Evolutionary conservation across 2,329 filamentous ascomycete species (phyloP).

Genomic region (Colletotrichum costaricense): DNA sequence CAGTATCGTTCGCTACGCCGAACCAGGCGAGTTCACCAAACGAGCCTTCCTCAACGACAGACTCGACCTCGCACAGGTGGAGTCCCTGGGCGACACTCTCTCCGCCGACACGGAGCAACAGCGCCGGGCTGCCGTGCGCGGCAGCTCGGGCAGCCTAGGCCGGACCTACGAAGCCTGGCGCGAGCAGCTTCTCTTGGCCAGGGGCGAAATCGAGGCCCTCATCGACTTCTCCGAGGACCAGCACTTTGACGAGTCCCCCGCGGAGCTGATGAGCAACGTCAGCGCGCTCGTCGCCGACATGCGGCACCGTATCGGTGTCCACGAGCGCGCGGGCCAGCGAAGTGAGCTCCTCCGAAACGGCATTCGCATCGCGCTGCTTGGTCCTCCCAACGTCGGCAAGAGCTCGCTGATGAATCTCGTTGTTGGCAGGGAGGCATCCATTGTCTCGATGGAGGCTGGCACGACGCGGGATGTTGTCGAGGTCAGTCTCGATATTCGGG

Average conservation of each 20-base stretch:
- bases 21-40: slow-evolving; percentile 94
- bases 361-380: slow-evolving; percentile 86
- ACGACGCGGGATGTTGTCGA: slow-evolving; percentile 96
- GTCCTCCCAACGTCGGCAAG: slow-evolving; percentile 94
- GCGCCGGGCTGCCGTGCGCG: slow-evolving; percentile 84
- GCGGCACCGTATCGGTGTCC: slow-evolving; percentile 70
- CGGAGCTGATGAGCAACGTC: slow-evolving; percentile 77
- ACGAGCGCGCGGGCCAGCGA: slow-evolving; percentile 81
- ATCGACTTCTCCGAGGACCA: slow-evolving; percentile 99
- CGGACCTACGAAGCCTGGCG: slow-evolving; percentile 88
- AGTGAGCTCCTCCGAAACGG: slow-evolving; percentile 88
- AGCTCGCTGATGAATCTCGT: slow-evolving; percentile 92
- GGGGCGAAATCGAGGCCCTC: slow-evolving; percentile 92
- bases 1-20: slow-evolving; percentile 80
- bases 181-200: slow-evolving; percentile 78
- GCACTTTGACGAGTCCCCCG: slow-evolving; percentile 90
- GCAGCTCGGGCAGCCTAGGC: slow-evolving; percentile 76
- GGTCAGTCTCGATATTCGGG: slow-evolving; percentile 87
- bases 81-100: slow-evolving; percentile 72
- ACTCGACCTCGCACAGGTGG: slow-evolving; percentile 87
- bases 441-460: slow-evolving; percentile 91
- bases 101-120: slow-evolving; percentile 90
- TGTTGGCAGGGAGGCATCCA: slow-evolving; percentile 92
- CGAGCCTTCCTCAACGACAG: slow-evolving; percentile 90
- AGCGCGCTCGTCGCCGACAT: slow-evolving; percentile 72